Evolutionary conservation across 768 basidiomycete species (phyloP), one percentile per base, ranked within the genome.

Genomic region (Boletus huronensis): DNA sequence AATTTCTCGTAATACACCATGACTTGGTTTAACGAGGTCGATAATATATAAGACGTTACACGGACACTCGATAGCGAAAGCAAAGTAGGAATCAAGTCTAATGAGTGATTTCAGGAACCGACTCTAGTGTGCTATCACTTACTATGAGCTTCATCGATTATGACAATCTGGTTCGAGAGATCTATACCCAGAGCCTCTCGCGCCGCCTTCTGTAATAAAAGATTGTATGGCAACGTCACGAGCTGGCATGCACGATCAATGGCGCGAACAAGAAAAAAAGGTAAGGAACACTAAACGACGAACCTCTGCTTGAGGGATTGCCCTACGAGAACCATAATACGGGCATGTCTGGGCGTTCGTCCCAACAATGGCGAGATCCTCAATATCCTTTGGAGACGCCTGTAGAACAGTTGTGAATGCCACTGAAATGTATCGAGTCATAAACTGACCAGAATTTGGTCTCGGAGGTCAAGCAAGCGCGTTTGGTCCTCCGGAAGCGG

Each of bases 71-170:
- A 91, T 29, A 97, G 77, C 1, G 92, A 89, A 9, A 99, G 81
- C 2, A 99, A 75, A 0, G 94, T 93, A 19, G 93, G 85, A 62
- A 95, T 93, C 46, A 97, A 72, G 69, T 97, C 93, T 95, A 54
- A 50, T 46, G 25, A 51, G 21, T 62, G 41, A 42, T n/a, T 40
- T 41, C n/a, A 40, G 32, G 54, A 40, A 45, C 49, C 8, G 25
- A 43, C 16, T 17, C 28, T n/a, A 44, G 39, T 43, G 52, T 50
- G 35, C 3, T 64, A 29, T 10, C 19, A 75, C 90, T 53, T 62
- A 94, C 93, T 98, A 70, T 99, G 96, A 0, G 96, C 96, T 74
- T 99, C 96, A 64, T 99, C 96, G 50, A 99, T 84, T 23, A 98
- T 79, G 29, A 99, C 82, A 17, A 98, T 77, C 62, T 97, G 93